A percentile compares a stretch with the other conserved stretches of the same genome.
These are phyloP conservation scores for Candida chilensis DNA, from an alignment of 805 yeast genomes.

Conservation along the genomic window DNA sequence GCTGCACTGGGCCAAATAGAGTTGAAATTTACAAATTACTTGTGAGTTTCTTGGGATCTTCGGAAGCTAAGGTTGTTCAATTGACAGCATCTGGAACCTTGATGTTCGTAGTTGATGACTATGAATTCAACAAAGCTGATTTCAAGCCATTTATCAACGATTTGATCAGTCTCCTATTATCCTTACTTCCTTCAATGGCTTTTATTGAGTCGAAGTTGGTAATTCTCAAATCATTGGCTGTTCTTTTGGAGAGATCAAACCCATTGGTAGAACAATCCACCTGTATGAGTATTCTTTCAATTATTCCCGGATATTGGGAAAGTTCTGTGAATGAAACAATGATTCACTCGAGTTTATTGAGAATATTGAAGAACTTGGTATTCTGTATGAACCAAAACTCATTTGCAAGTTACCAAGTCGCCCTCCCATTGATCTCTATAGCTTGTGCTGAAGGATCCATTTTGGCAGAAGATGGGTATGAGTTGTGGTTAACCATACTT, in stretches of 20 bases:
- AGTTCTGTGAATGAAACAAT: constrained; percentile 38
- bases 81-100: constrained; percentile 68
- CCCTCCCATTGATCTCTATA: constrained; percentile 53
- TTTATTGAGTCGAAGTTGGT: constrained; percentile 72
- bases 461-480: constrained; percentile 79
- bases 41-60: constrained; percentile 34
- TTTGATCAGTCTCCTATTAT: constrained; percentile 39
- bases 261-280: constrained; percentile 48
- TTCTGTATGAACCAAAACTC: constrained; percentile 49
- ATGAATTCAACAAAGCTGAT: constrained; percentile 67
- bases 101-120: constrained; percentile 66
- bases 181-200: constrained; percentile 38
- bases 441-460: constrained; percentile 59
- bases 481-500: constrained; percentile 67
- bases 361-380: constrained; percentile 50
- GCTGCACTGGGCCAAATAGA: constrained; percentile 52
- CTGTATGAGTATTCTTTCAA: constrained; percentile 37
- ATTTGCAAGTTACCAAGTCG: constrained; percentile 36
- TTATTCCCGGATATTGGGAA: constrained; percentile 77
- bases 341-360: constrained; percentile 37
- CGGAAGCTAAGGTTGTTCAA: constrained; percentile 73
- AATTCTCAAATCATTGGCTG: constrained; percentile 58
- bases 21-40: constrained; percentile 51
- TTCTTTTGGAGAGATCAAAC: constrained; percentile 53
- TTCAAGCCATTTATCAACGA: constrained; percentile 59